These are phyloP conservation scores for Ogataea pignaliae DNA, from an alignment of 805 yeast genomes.

Conservation along the genomic window DNA sequence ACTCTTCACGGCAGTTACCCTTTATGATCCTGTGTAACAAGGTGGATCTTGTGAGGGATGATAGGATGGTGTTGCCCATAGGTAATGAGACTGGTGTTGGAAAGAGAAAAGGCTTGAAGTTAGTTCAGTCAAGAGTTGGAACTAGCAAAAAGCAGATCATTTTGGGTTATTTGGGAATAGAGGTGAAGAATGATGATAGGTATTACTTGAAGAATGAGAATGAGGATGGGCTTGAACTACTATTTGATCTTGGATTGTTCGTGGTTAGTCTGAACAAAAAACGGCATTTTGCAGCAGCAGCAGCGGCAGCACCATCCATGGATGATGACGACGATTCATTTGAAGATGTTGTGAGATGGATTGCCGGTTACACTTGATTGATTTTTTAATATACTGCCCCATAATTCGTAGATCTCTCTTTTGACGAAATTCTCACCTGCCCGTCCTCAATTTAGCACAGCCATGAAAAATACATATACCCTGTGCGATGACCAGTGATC, in stretches of 20 bases:
- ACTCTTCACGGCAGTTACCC: conserved; percentile 16
- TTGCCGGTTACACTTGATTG: conserved; percentile 5
- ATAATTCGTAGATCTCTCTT: too few relatives aligned
- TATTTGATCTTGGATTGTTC: conserved; percentile 21
- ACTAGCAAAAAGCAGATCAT: conserved; percentile 8
- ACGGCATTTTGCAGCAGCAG: background rate
- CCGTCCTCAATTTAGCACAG: too few relatives aligned
- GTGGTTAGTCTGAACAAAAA: conserved; percentile 18
- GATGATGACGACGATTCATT: conserved; percentile 8
- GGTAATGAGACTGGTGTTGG: conserved; percentile 3
- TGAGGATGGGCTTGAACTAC: conserved; percentile 7
- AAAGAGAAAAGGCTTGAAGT: conserved; percentile 5
- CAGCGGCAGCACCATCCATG: too few relatives aligned
- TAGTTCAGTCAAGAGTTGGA: conserved; percentile 6
- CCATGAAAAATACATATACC: too few relatives aligned
- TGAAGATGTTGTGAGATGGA: conserved; percentile 20
- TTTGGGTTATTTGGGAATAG: conserved; percentile 18
- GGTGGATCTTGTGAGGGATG: conserved; percentile 21
- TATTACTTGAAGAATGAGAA: background rate
- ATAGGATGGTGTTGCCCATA: conserved; percentile 6
- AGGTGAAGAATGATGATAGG: conserved; percentile 1
- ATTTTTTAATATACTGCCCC: too few relatives aligned
- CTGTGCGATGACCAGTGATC: too few relatives aligned
- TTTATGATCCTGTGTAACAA: conserved; percentile 29
- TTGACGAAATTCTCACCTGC: too few relatives aligned